phyloP scores from a whole-genome alignment of 2,329 filamentous ascomycete species.

The Aspergillus sergii region DNA sequence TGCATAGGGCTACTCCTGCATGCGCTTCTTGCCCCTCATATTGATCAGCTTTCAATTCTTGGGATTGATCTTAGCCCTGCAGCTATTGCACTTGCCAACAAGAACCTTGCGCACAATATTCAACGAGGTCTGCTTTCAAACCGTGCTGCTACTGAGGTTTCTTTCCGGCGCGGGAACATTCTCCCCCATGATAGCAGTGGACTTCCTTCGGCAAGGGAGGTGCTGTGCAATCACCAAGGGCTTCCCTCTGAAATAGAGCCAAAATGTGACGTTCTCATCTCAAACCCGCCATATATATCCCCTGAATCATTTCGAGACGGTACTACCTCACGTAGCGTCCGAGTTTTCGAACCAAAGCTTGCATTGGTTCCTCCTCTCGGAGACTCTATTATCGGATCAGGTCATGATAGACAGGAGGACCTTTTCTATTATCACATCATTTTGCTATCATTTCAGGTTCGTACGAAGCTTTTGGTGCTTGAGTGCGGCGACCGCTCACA shows the following conservation, averaged over 20 bases:
- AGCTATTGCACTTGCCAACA: slow-evolving; percentile 66
- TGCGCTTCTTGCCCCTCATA: slow-evolving; percentile 55
- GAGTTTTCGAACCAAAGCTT: slow-evolving; percentile 76
- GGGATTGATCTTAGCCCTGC: slow-evolving; percentile 73
- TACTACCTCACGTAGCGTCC: slow-evolving; percentile 72
- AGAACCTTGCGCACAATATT: slow-evolving; percentile 64
- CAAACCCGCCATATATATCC: slow-evolving; percentile 93
- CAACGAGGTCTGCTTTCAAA: slow-evolving; percentile 26
- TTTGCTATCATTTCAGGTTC: slow-evolving; percentile 25
- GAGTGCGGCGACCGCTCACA: slow-evolving; percentile 42
- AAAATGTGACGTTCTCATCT: slow-evolving; percentile 68
- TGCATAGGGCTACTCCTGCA: slow-evolving; percentile 83
- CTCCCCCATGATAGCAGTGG: slow-evolving; percentile 20
- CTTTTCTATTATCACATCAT: slow-evolving; percentile 40
- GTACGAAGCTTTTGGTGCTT: slow-evolving; percentile 33
- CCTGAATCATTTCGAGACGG: slow-evolving; percentile 57
- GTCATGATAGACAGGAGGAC: slow-evolving; percentile 28
- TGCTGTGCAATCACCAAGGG: slow-evolving; percentile 11
- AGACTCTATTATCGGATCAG: neutral
- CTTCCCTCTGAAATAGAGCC: neutral
- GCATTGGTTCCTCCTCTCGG: slow-evolving; percentile 69
- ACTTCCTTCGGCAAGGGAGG: slow-evolving; percentile 16
- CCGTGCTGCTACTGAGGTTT: slow-evolving; percentile 38
- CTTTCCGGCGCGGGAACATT: slow-evolving; percentile 53
- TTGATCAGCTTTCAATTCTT: slow-evolving; percentile 53